Base-by-base conservation (phyloP, 257 asterid genomes). In the Jacaranda mimosifolia region DNA sequence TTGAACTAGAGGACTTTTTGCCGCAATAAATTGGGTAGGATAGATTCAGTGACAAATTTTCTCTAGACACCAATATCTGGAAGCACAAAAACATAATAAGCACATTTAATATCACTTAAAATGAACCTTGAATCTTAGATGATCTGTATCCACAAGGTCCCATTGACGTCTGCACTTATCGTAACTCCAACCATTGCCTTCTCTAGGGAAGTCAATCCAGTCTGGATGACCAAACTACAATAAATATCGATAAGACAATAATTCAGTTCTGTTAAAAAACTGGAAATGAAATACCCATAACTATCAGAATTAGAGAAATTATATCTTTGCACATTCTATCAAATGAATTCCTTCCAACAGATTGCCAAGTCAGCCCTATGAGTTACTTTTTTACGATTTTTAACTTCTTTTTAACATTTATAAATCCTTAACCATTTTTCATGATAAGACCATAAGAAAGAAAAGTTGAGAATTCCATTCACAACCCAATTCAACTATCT, bases 131-230 rank as follows among this genome's bases (percentile, higher is more conserved):
- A 91, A 95, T 90, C 97, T 86, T 81, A 93, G 86, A 87, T 95
- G 96, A 57, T 91, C 94, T 8, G 87, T 78, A 81, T 93, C 99
- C 76, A 80, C 90, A 3, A 95, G 97, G 78, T 93, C 79, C 99
- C 99, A 95, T 70, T 95, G 97, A 58, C 99, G 99, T 70, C 97
- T 84, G 84, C 99, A 95, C 74, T 90, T 95, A 75, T 95, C 98
- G 72, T 87, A 85, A 83, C 97, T 91, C 97, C 98, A 95, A 49
- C 77, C 87, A 81, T 95, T 95, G 71, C 98, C 99, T 79, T 95
- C 98, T 83, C 99, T 88, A 49, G 99, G 99, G 77, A 95, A 95
- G 91, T 95, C 99, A 64, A 95, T 95, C 99, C 99, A 95, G 39
- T 95, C 99, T 63, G 99, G 99, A 85, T 95, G 99, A 77, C 99